Conservation (phyloP, 2,329 filamentous ascomycete genomes). For the Calonectria montana region DNA sequence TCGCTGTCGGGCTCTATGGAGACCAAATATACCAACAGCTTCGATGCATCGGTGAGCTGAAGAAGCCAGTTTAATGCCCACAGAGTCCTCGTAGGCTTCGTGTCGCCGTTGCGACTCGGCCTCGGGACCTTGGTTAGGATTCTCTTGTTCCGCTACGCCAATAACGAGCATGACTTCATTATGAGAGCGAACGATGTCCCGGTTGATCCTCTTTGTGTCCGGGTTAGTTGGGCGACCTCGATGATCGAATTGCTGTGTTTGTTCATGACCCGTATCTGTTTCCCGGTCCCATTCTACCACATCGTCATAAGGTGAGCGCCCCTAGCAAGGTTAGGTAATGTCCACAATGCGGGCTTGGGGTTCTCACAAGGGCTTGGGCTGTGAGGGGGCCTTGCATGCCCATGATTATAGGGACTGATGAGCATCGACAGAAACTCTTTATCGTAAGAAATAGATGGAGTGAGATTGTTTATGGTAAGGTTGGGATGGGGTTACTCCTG, state of each 20-base stretch:
- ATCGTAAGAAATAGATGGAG: not conserved
- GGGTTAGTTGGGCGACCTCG: slow-evolving; percentile 67
- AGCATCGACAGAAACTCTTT: slow-evolving; percentile 14
- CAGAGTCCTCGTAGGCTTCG: slow-evolving; percentile 58
- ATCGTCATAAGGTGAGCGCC: slow-evolving; percentile 70
- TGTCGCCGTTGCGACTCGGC: slow-evolving; percentile 57
- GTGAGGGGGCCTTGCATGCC: slow-evolving; percentile 67
- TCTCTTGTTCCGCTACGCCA: slow-evolving; percentile 70
- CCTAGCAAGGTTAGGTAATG: slow-evolving; percentile 49
- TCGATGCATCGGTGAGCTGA: slow-evolving; percentile 48
- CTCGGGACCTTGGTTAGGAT: slow-evolving; percentile 52
- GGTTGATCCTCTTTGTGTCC: slow-evolving; percentile 65
- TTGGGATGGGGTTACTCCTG: not conserved
- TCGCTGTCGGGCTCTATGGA: slow-evolving; percentile 64
- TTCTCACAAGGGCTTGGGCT: slow-evolving; percentile 65
- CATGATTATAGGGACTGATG: slow-evolving; percentile 51
- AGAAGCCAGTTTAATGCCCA: slow-evolving; percentile 55
- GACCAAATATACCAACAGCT: slow-evolving; percentile 62
- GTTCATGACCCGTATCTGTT: slow-evolving; percentile 45
- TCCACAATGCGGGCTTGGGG: not conserved
- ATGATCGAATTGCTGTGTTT: slow-evolving; percentile 63
- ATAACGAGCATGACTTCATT: slow-evolving; percentile 74
- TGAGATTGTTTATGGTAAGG: not conserved
- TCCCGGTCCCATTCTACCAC: slow-evolving; percentile 63
- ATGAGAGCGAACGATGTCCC: slow-evolving; percentile 68